Percentiles rank a stretch among this genome's conserved stretches.
These are phyloP conservation scores for Rhodotorula sp. DNA, from an alignment of 1,284 basidiomycete genomes.

Conservation along the genomic window DNA sequence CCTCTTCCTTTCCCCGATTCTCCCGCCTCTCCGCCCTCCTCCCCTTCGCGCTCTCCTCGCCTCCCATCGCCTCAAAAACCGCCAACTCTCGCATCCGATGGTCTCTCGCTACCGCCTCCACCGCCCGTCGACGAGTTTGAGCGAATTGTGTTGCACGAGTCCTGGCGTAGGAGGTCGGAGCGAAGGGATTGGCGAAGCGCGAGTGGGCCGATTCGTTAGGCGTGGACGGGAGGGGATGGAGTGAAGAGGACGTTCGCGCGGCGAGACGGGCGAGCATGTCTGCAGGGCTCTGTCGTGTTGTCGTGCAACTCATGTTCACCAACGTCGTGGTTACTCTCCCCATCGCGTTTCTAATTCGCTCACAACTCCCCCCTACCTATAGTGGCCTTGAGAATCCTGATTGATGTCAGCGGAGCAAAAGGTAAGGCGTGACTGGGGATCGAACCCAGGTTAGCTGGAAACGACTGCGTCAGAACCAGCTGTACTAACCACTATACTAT, in stretches of 20 bases:
- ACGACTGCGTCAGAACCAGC: not conserved
- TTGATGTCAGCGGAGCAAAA: too few species aligned
- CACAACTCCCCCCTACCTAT: too few species aligned
- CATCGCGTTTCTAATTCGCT: too few species aligned
- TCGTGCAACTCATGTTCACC: not conserved
- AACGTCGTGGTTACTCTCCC: not conserved
- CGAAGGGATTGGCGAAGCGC: too few species aligned
- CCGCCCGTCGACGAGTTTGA: slow-evolving; percentile 1
- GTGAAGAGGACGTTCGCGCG: too few species aligned
- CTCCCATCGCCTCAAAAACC: too few species aligned
- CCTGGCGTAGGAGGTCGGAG: too few species aligned
- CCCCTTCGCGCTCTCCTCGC: not conserved
- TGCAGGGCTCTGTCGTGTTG: not conserved
- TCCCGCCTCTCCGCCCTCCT: not conserved
- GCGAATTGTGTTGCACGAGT: not conserved
- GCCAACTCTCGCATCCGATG: not conserved
- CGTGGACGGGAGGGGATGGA: too few species aligned
- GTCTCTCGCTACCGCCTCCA: not conserved
- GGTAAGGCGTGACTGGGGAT: too few species aligned
- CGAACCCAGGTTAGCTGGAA: slow-evolving; percentile 1
- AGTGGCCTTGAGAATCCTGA: too few species aligned
- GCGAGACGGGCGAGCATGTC: too few species aligned
- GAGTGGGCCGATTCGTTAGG: not conserved
- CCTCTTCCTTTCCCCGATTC: not conserved
- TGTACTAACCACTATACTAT: slow-evolving; percentile 6